These are phyloP conservation scores for Lindgomyces ingoldianus DNA, from an alignment of 495 filamentous ascomycete species.

Conservation along the genomic window DNA sequence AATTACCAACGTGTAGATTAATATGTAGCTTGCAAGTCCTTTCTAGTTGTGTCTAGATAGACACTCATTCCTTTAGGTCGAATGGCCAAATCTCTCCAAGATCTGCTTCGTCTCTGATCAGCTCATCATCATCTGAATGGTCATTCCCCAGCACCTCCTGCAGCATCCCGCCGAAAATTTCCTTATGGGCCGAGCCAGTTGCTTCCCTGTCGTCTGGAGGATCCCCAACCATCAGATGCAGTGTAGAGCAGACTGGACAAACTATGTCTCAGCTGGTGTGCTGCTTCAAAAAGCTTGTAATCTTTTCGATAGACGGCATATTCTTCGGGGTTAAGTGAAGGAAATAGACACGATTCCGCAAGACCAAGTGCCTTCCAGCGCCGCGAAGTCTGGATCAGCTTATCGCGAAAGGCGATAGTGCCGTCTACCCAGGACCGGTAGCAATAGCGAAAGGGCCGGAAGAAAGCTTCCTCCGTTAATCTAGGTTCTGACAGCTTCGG, in stretches of 20 bases:
- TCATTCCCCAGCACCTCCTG: constrained; percentile 41
- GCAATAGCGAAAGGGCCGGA: constrained; percentile 50
- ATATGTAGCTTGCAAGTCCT: constrained; percentile 2
- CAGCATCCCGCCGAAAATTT: constrained; percentile 33
- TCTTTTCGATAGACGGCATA: constrained; percentile 44
- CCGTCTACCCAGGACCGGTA: constrained; percentile 52
- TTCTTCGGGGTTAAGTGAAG: constrained; percentile 42
- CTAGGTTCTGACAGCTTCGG: constrained; percentile 45
- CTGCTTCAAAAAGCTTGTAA: constrained; percentile 45
- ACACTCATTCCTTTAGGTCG: constrained; percentile 30
- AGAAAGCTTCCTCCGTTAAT: constrained; percentile 46
- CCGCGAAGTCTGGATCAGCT: constrained; percentile 47
- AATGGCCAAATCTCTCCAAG: constrained; percentile 48
- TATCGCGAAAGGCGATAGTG: constrained; percentile 46
- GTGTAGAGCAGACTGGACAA: constrained; percentile 43
- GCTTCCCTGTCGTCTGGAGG: constrained; percentile 46
- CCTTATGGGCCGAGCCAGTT: constrained; percentile 41
- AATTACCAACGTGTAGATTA: no score
- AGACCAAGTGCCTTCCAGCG: constrained; percentile 50
- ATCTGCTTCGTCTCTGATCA: constrained; percentile 42
- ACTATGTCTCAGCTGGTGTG: constrained; percentile 43
- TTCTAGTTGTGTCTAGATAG: not conserved
- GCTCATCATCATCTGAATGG: constrained; percentile 41
- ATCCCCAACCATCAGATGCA: constrained; percentile 48
- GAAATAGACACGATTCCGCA: constrained; percentile 45